Percentiles rank a stretch among this genome's conserved stretches.
Conservation (phyloP, 2,329 filamentous ascomycete species). For the Talaromyces sp. region DNA sequence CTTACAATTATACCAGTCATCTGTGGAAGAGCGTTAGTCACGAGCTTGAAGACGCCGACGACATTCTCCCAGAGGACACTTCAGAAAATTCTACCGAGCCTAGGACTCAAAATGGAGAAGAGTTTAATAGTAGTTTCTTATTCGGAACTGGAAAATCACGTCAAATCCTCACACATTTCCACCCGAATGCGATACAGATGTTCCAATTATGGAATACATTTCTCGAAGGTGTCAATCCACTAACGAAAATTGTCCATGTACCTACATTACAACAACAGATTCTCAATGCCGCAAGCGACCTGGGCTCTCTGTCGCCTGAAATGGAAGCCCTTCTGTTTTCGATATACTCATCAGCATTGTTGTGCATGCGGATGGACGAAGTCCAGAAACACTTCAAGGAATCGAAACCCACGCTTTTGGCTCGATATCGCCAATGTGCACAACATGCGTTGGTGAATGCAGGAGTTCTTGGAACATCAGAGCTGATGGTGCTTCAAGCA, state of each 20-base stretch:
- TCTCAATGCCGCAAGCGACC: constrained; percentile 23
- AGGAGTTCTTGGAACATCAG: constrained; percentile 28
- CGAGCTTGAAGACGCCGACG: constrained; percentile 18
- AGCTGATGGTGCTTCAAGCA: constrained; percentile 58
- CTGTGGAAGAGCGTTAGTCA: constrained; percentile 20
- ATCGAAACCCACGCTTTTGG: constrained; percentile 23
- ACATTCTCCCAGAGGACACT: constrained; percentile 14
- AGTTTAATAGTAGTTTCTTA: constrained; percentile 14
- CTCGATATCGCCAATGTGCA: constrained; percentile 23
- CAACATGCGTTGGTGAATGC: constrained; percentile 23
- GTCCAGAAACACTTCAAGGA: constrained; percentile 23
- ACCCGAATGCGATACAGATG: constrained; percentile 23
- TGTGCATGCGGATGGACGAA: constrained; percentile 30
- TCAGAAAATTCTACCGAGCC: background rate
- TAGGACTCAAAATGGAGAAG: constrained; percentile 2
- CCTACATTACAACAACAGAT: constrained; percentile 27
- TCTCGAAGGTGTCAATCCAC: constrained; percentile 26
- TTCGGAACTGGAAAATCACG: constrained; percentile 9
- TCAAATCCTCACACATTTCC: constrained; percentile 12
- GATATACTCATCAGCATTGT: constrained; percentile 31
- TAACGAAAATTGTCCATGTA: constrained; percentile 26
- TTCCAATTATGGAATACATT: constrained; percentile 26
- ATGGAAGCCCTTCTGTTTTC: constrained; percentile 33
- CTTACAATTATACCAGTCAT: constrained; percentile 14
- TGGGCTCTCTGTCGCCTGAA: constrained; percentile 21